Base-by-base conservation (phyloP, 257 asterid genomes). In the Nicotiana sylvestris region DNA sequence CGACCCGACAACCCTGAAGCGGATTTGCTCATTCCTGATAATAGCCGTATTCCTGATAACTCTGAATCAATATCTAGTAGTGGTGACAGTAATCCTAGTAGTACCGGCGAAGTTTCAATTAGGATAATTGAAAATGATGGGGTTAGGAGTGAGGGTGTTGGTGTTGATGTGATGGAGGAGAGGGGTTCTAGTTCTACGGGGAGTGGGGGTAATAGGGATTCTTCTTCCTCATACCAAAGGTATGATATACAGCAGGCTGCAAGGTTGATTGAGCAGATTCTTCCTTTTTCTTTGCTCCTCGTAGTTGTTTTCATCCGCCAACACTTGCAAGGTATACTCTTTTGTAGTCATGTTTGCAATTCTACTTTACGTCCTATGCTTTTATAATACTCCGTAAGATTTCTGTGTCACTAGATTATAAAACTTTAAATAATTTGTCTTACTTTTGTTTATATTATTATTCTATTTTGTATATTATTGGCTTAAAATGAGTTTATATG, bases 281-380 rank as follows among this genome's bases (percentile, higher is more conserved):
- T 94, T 86, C 99, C 98, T 3, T 94, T 96, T 86, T 87, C 91
- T 7, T 86, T 94, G 94, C 92, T 94, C 17, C 86, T 93, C 74
- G 76, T 94, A 92, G 88, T 93, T 46, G 99, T 96, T 84, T 94
- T 96, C 86, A 93, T 96, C 84, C 91, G 98, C 82, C 97, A 94
- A 87, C 99, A 96, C 88, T 92, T 94, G 89, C 98, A 90, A 91
- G 98, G 99, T 96, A 72, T 32, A 29, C 78, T 18, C 10, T 10
- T 43, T n/a, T 43, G 1, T 43, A 43, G 51, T 43, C 51, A 43
- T 43, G 51, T 43, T 43, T 1, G 0, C 51, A 43, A 43, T 43
- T 43, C 51, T 43, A 43, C 12, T 2, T 43, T 43, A 43, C 1
- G 3, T 43, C 49, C 10, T 43, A 43, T 8, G 11, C 11, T 43